Conservation (phyloP, 1,139 yeast genomes). For the Candida tropicalis region DNA sequence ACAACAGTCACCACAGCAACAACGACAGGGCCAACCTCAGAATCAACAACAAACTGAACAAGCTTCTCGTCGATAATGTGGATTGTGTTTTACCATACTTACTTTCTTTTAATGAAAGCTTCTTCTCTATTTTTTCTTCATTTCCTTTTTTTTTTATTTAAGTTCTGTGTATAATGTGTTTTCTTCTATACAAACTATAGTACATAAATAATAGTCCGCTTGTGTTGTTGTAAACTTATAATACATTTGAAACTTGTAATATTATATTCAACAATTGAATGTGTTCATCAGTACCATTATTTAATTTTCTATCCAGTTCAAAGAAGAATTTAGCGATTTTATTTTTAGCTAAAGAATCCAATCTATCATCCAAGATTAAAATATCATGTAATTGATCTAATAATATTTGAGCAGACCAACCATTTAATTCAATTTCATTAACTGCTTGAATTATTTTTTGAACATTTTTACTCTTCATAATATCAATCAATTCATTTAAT, state of each 20-base stretch:
- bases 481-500: constrained; percentile 45
- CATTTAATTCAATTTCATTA: constrained; percentile 62
- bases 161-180: constrained; percentile 3
- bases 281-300: constrained; percentile 91
- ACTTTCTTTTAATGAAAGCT: too few species aligned
- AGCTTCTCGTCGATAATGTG: not conserved
- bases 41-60: constrained; percentile 2
- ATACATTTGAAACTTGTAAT: constrained; percentile 53
- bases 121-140: not conserved
- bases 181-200: not conserved
- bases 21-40: constrained; percentile 10
- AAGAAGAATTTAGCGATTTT: constrained; percentile 65
- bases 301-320: constrained; percentile 72
- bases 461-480: constrained; percentile 40
- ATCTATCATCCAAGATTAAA: constrained; percentile 59
- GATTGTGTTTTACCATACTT: too few species aligned
- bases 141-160: not conserved
- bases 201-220: not conserved
- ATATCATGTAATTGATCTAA: constrained; percentile 79
- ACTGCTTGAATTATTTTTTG: constrained; percentile 47
- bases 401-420: constrained; percentile 87
- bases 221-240: constrained; percentile 22
- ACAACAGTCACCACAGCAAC: constrained; percentile 9
- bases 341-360: constrained; percentile 62
- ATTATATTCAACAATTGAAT: constrained; percentile 76